phyloP scores from a whole-genome alignment of 768 basidiomycete genomes.

The Amanita rimosa region DNA sequence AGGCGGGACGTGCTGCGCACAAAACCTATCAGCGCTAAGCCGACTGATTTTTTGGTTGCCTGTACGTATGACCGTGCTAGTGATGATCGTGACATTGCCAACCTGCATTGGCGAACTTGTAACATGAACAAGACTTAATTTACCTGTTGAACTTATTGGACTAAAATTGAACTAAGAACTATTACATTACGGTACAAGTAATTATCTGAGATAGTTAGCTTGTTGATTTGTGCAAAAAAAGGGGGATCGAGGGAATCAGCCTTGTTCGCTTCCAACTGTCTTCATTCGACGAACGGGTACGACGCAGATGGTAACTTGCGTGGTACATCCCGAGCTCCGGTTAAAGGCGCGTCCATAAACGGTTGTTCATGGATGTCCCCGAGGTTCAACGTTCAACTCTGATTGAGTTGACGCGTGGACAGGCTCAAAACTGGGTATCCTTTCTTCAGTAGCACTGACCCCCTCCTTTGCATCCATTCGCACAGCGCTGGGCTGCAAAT shows the following conservation, averaged over 20 bases:
- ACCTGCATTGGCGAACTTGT: background rate
- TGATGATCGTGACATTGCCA: background rate
- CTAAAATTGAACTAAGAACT: background rate
- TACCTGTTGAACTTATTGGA: background rate
- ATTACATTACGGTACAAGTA: background rate
- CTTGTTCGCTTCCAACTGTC: background rate
- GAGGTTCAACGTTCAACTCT: no score
- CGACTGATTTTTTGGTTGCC: no score
- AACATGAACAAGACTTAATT: background rate
- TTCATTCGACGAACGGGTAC: no score
- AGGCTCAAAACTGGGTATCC: background rate
- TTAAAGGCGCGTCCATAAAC: no score
- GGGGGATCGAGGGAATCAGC: no score
- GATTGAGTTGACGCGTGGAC: background rate
- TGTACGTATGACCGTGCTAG: background rate
- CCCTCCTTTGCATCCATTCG: background rate
- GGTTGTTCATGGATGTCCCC: no score
- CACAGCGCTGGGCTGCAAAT: background rate
- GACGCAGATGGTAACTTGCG: no score
- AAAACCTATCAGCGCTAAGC: slow-evolving; percentile 6
- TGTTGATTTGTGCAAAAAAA: background rate
- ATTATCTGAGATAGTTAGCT: background rate
- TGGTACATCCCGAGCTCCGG: no score
- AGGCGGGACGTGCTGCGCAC: slow-evolving; percentile 20
- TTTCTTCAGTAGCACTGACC: no score